Evolutionary conservation across 164 flowering plant genomes (phyloP), one percentile per base, ranked within the genome.

Genomic region (Macadamia tetraphylla): DNA sequence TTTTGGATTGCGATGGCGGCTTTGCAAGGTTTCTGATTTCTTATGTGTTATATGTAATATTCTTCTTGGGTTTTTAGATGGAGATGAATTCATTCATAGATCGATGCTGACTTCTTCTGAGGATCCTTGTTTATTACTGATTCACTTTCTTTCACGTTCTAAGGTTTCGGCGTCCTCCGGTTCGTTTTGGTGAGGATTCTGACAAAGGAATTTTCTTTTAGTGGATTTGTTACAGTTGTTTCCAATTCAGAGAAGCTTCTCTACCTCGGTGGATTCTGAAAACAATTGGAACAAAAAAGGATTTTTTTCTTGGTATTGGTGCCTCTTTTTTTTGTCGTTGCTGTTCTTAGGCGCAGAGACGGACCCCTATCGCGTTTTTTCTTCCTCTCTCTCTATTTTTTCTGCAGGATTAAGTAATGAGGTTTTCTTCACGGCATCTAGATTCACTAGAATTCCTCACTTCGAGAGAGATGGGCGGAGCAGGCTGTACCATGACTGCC

Each of bases 101-200:
- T n/a, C 1, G 65, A 3, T 9, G 1, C 23, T 53, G 42, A 0
- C 23, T 67, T 49, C 61, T 55, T 63, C n/a, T 62, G 2, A 29
- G 35, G 17, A 56, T 35, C 23, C 42, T 64, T 62, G 63, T 57
- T 58, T 65, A 51, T 35, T 77, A 68, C 78, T 81, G 74, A 73
- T 76, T 62, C 23, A 17, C 59, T 73, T 71, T 75, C 55, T 67
- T 31, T 64, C 52, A 10, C 62, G 65, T 62, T 69, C 51, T 68
- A 79, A 35, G 87, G 84, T 73, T 80, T 79, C 62, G 77, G 77
- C 74, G 75, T 72, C 71, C 56, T 60, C 75, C 67, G 71, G 81
- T 78, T 79, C 80, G 80, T 76, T 76, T 79, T 70, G 86, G 81
- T 82, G 87, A 85, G 84, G 79, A 66, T 70, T 69, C 66, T 63